Conservation (phyloP, 148 eudicot genomes). For the Euryodendron excelsum region DNA sequence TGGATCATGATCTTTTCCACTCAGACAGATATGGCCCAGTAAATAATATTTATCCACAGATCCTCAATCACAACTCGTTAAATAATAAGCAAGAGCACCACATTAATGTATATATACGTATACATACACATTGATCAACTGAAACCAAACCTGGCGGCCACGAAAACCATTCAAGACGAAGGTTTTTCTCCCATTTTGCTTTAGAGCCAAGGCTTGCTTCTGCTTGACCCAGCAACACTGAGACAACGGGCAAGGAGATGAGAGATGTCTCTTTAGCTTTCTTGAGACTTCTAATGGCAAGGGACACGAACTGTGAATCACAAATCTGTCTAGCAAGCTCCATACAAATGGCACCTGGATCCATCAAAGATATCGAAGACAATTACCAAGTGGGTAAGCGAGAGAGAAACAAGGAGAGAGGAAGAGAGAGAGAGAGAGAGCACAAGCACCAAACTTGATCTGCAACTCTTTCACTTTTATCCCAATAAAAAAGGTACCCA, state of each 20-base stretch:
- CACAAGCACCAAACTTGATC: background rate
- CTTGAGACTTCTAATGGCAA: constrained; percentile 64
- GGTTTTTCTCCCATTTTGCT: constrained; percentile 65
- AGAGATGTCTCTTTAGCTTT: constrained; percentile 57
- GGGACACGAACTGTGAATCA: constrained; percentile 56
- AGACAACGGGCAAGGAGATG: constrained; percentile 53
- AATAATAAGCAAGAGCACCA: background rate
- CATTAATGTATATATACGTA: background rate
- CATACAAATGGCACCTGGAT: constrained; percentile 77
- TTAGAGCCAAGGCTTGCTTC: constrained; percentile 89
- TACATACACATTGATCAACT: background rate
- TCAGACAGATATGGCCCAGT: background rate
- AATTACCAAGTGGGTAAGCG: background rate
- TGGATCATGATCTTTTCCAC: background rate
- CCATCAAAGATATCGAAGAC: constrained; percentile 12
- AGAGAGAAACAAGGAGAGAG: too few species aligned
- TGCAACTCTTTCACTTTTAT: background rate
- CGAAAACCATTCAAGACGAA: constrained; percentile 69
- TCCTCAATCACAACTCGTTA: background rate
- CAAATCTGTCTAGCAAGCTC: constrained; percentile 65
- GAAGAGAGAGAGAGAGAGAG: too few species aligned
- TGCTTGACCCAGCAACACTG: constrained; percentile 79
- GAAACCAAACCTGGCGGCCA: constrained; percentile 82
- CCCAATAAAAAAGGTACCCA: background rate
- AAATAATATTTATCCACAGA: background rate